Percentiles rank a stretch among this genome's conserved stretches.
Conservation (phyloP, 2,329 filamentous ascomycete species). For the Cercospora nicotianae region DNA sequence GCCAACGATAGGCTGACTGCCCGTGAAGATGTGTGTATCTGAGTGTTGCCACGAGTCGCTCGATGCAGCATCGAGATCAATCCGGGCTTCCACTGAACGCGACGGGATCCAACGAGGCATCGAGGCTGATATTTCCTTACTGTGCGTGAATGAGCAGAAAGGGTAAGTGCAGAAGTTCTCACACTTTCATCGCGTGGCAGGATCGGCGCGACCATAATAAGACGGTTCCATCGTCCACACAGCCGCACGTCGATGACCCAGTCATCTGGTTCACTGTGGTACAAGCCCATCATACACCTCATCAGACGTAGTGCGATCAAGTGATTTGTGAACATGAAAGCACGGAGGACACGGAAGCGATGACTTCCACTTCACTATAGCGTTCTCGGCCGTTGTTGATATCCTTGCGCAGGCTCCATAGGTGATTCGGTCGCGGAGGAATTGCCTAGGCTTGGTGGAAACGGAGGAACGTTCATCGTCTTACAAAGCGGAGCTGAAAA, state of each 20-base stretch:
- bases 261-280: not conserved
- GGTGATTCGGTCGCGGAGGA: not conserved
- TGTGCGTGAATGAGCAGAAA: not conserved
- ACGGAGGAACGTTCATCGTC: not conserved
- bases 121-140: not conserved
- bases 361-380: not conserved
- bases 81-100: constrained; percentile 7
- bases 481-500: not conserved
- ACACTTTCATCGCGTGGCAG: not conserved
- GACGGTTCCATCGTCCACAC: not conserved
- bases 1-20: constrained; percentile 15
- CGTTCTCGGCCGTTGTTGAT: not conserved
- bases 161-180: not conserved
- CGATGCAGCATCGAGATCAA: not conserved
- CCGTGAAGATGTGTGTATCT: constrained; percentile 11
- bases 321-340: not conserved
- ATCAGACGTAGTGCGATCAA: not conserved
- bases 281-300: not conserved
- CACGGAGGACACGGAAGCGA: not conserved
- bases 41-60: not conserved
- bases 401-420: not conserved
- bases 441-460: not conserved
- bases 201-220: not conserved
- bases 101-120: constrained; percentile 15
- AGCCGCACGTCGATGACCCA: not conserved